Evolutionary conservation across 331 rosid genomes (phyloP), one percentile per base, ranked within the genome.

Genomic region (Spiraea crenata): DNA sequence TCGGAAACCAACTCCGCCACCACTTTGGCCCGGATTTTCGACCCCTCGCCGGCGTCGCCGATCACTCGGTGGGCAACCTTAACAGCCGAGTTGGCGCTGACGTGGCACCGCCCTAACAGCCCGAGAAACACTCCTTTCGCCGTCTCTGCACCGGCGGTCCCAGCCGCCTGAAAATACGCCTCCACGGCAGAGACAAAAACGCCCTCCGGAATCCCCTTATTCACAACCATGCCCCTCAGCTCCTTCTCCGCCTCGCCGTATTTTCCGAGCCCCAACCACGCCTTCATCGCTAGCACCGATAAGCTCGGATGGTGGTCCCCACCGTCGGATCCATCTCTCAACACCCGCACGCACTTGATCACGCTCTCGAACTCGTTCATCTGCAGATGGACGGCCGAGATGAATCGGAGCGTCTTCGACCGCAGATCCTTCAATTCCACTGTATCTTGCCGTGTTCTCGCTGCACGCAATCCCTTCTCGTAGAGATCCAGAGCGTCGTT

Each of bases 171-270:
- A 65, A 89, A 90, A 78, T 89, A 93, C 0, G 96, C 81, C 83
- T 91, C 99, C 42, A 91, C 91, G 0, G 97, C 92, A 1, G 99
- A 89, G 12, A 91, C 86, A 95, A 96, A 93, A 76, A 88, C 91
- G 41, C 89, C 82, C 77, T 93, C 97, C 0, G 99, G 97, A 73
- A 91, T 78, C 59, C 92, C 99, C 49, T 81, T 73, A 44, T 79
- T 85, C 15, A 87, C 82, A 25, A 87, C 90, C 97, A 93, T 91
- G 63, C 95, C 89, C 79, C 91, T 83, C 75, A 93, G 75, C 84
- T 93, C 99, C 78, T 80, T 90, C 91, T 93, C 99, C 0, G 99
- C 99, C 60, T 93, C 97, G 0, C 44, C 84, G 38, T 83, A 76
- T 72, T 85, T 89, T 64, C 89, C 87, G 42, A 93, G 58, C 57